Percentiles rank a stretch among this genome's conserved stretches.
Conservation (phyloP, 495 filamentous ascomycete species). For the Talaromyces adpressus region DNA sequence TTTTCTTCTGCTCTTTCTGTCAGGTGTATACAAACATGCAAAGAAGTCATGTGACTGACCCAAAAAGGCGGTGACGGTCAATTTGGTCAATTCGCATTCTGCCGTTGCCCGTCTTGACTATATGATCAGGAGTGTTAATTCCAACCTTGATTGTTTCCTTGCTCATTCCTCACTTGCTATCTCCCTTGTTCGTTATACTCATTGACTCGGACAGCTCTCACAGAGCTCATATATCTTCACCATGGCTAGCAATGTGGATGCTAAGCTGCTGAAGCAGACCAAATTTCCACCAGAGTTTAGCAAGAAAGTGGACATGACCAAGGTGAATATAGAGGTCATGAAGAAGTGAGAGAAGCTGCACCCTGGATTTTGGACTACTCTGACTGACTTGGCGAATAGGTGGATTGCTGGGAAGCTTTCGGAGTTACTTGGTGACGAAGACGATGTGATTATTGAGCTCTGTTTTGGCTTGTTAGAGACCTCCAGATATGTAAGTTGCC, state of each 20-base stretch:
- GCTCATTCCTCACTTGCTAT: neutral
- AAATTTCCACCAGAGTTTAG: slow-evolving; percentile 94
- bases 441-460: slow-evolving; percentile 91
- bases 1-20: neutral
- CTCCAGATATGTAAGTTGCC: slow-evolving; percentile 61
- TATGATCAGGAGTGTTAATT: neutral
- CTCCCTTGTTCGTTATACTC: neutral
- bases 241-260: slow-evolving; percentile 74
- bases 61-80: neutral
- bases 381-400: slow-evolving; percentile 34
- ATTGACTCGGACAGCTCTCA: neutral
- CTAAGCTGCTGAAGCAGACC: slow-evolving; percentile 78
- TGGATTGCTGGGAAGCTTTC: slow-evolving; percentile 89
- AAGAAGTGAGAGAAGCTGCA: slow-evolving; percentile 64
- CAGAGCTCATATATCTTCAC: slow-evolving; percentile 6
- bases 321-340: slow-evolving; percentile 95
- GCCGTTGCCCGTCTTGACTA: neutral
- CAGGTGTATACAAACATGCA: neutral
- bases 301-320: slow-evolving; percentile 92
- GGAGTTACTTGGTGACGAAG: slow-evolving; percentile 80
- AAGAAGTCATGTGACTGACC: neutral
- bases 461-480: slow-evolving; percentile 86
- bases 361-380: neutral
- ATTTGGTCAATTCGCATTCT: neutral
- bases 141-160: neutral